Base-by-base conservation (phyloP, 441 rosid species). In the Euphorbia neoarborescens region DNA sequence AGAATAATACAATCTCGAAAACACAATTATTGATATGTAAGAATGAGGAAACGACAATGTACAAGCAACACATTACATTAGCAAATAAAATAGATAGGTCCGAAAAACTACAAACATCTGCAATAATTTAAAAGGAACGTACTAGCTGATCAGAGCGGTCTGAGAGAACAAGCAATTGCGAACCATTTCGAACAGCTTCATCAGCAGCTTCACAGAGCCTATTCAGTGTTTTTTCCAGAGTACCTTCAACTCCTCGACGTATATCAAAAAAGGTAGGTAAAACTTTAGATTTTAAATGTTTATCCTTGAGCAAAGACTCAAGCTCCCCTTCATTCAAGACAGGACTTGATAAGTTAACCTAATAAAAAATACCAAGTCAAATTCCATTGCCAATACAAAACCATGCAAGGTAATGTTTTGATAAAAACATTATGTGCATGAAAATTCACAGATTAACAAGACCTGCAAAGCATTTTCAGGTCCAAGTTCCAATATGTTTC, bases 381-480 rank as follows among this genome's bases (percentile, higher is more conserved):
- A 62, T 50, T 71, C 54, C 59, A 62, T 62, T 72, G n/a, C 56
- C 65, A 35, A 66, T 35, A 71, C 60, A 71, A 75, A 22, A 77
- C 66, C 69, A 38, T 22, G 51, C 56, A 34, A 66, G 37, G 67
- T 19, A 57, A 65, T 65, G 13, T 65, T 69, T 62, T 60, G 65
- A 71, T 56, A 79, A 15, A 54, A 66, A 28, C 15, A 51, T 59
- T 34, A 32, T 65, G 40, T 69, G 70, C 30, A 48, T 64, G 57
- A 67, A 63, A 22, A 68, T 60, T 34, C 66, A 57, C 56, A 30
- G 30, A 51, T 11, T 51, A 48, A 59, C 62, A 24, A 78, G 69
- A 94, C 99, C 97, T 90, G 99, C 6, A 84, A 84, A 80, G 97
- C 94, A 84, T 94, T 94, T 80, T 94, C 97, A 76, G 99, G 94